Conservation (phyloP, 1,284 basidiomycete genomes). For the Phellopilus nigrolimitatus region DNA sequence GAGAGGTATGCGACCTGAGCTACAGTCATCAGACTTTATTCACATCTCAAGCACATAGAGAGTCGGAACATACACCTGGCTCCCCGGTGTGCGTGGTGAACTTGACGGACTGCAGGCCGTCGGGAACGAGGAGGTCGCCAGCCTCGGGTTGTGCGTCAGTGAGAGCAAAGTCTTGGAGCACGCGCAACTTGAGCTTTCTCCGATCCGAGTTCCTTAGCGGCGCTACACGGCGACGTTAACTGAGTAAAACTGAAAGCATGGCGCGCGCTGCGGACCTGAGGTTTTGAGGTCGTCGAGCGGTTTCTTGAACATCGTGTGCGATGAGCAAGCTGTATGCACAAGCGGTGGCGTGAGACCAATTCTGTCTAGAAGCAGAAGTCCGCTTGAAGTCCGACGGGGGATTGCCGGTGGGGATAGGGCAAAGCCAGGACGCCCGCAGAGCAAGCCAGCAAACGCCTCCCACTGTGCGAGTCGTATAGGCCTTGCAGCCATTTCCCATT, state of each 20-base stretch:
- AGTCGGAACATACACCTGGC: conserved; percentile 47
- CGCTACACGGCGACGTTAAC: conserved; percentile 32
- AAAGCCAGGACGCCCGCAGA: not conserved
- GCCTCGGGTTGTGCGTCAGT: conserved; percentile 28
- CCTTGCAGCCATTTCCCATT: conserved; percentile 12
- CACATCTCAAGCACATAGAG: conserved; percentile 1
- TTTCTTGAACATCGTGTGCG: conserved; percentile 66
- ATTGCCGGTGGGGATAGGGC: conserved; percentile 1
- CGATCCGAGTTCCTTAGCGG: conserved; percentile 67
- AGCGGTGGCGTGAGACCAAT: not conserved
- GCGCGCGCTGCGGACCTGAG: conserved; percentile 36
- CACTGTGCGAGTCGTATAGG: conserved; percentile 2
- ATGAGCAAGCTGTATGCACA: not conserved
- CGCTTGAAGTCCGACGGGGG: not conserved
- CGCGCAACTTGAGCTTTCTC: conserved; percentile 59
- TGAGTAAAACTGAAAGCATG: not conserved
- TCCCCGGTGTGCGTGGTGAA: conserved; percentile 58
- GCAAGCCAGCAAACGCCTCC: not conserved
- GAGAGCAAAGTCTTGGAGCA: conserved; percentile 39
- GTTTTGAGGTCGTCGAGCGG: conserved; percentile 62
- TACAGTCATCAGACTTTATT: conserved; percentile 7
- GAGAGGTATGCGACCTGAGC: conserved; percentile 59
- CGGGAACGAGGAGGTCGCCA: conserved; percentile 62
- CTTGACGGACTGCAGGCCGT: conserved; percentile 62
- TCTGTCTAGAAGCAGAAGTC: not conserved